Evolutionary conservation across 257 asterid genomes (phyloP).

Genomic region (Penstemon davidsonii): DNA sequence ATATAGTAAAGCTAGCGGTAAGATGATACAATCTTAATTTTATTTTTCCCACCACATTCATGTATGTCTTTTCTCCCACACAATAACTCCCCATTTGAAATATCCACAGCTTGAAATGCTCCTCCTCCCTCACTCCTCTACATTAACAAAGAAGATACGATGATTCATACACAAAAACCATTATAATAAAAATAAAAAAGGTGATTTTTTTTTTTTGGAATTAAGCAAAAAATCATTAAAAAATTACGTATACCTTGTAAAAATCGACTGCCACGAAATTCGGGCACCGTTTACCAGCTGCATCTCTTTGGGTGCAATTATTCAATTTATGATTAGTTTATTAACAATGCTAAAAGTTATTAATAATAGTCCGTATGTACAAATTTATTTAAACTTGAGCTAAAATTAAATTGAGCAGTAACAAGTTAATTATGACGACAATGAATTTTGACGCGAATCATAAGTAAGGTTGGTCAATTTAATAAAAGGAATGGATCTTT

Average conservation of each 20-base stretch:
- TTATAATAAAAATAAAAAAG: background rate
- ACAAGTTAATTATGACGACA: too few relatives aligned
- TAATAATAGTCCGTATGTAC: too few relatives aligned
- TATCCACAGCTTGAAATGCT: constrained; percentile 57
- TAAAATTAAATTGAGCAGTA: too few relatives aligned
- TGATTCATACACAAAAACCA: background rate
- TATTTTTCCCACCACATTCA: constrained; percentile 36
- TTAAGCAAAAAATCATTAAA: too few relatives aligned
- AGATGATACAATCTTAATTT: too few relatives aligned
- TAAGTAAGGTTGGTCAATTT: too few relatives aligned
- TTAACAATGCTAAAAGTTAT: too few relatives aligned
- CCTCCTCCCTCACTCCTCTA: constrained; percentile 88
- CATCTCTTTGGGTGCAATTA: background rate
- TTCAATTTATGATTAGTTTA: too few relatives aligned
- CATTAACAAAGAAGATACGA: background rate
- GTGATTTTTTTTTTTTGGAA: background rate
- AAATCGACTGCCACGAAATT: constrained; percentile 76
- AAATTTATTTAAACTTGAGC: too few relatives aligned
- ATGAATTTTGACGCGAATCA: too few relatives aligned
- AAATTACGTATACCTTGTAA: constrained; percentile 49
- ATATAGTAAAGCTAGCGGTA: too few relatives aligned
- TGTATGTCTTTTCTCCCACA: constrained; percentile 57
- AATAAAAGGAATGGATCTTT: too few relatives aligned
- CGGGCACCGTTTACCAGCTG: constrained; percentile 68
- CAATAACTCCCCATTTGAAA: constrained; percentile 55